Evolutionary conservation across 306 rosid species (phyloP).

Genomic region (Canavalia ensiformis): DNA sequence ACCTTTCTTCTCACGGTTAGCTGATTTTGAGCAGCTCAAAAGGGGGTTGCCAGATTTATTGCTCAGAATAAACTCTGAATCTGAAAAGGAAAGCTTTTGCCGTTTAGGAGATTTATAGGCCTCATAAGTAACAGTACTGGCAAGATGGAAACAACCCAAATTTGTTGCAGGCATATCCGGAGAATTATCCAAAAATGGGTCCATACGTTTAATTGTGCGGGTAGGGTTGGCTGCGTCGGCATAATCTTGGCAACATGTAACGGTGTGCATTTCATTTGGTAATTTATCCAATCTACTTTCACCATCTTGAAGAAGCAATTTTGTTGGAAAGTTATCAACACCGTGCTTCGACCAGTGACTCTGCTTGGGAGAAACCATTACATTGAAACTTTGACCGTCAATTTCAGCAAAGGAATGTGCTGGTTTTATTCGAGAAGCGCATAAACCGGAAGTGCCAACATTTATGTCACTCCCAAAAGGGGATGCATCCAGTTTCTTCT

Average conservation of each 20-base stretch:
- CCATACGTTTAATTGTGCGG: not conserved
- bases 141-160: slow-evolving; percentile 37
- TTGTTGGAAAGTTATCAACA: slow-evolving; percentile 44
- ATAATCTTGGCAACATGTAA: not conserved
- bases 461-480: slow-evolving; percentile 42
- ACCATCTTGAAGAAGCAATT: slow-evolving; percentile 43
- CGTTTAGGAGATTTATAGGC: slow-evolving; percentile 43
- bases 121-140: slow-evolving; percentile 29
- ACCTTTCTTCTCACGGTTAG: slow-evolving; percentile 27
- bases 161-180: slow-evolving; percentile 24
- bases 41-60: slow-evolving; percentile 41
- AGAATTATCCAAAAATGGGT: slow-evolving; percentile 20
- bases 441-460: slow-evolving; percentile 34
- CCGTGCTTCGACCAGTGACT: slow-evolving; percentile 27
- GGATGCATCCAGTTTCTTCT: slow-evolving; percentile 57
- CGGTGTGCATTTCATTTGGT: not conserved
- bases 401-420: slow-evolving; percentile 17
- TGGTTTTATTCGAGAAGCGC: slow-evolving; percentile 35
- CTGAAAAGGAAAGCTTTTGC: slow-evolving; percentile 42
- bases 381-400: slow-evolving; percentile 40
- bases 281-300: slow-evolving; percentile 3
- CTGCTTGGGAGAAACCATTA: slow-evolving; percentile 45
- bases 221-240: slow-evolving; percentile 13
- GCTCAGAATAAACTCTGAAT: slow-evolving; percentile 2
- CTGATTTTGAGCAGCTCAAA: slow-evolving; percentile 26